Base-by-base conservation (phyloP, 2,329 filamentous ascomycete species). In the Colletotrichum eremochloae region DNA sequence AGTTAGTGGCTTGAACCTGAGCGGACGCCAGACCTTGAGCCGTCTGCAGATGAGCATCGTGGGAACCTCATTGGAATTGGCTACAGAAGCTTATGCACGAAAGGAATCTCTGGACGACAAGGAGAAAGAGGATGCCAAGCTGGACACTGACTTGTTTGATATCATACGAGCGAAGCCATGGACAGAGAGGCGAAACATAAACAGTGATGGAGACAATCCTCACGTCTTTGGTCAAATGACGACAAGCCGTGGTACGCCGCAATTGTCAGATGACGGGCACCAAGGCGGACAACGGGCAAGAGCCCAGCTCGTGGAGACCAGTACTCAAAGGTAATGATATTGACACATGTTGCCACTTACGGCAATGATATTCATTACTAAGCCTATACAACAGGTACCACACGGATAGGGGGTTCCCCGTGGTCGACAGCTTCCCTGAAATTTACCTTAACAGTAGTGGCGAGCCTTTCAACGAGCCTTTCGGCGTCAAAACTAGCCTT, bases 341-440 rank as follows among this genome's bases (percentile, higher is more conserved):
- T 12, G 8, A 20, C 33, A 7, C 18, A 24, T 44, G 7, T 14
- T 12, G 36, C 29, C 40, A 24, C 36, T 29, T 9, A 24, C n/a
- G 29, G 15, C 24, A 8, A 33, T 20, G 12, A 14, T 33, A 18
- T 46, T 42, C 46, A 24, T 48, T 31, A n/a, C 55, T 70, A 3
- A 72, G 55, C 2, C 6, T 7, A 1, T 29, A 33, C 20, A n/a
- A 31, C 40, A 88, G 86, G 72, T 90, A 89, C 76, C 82, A 86
- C 68, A 83, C 86, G 11, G 57, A 82, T 2, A 85, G 96, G 9
- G 84, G 88, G 1, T 96, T 95, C 78, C 95, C 96, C 1, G 79
- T 95, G 38, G 87, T 97, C 44, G 91, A 96, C 78, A 97, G 94
- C 80, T 98, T 93, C 79, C 96, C 96, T 0, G 84, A 85, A 40